Conservation (phyloP, 495 filamentous ascomycete genomes). For the Penicillium tannophilum region DNA sequence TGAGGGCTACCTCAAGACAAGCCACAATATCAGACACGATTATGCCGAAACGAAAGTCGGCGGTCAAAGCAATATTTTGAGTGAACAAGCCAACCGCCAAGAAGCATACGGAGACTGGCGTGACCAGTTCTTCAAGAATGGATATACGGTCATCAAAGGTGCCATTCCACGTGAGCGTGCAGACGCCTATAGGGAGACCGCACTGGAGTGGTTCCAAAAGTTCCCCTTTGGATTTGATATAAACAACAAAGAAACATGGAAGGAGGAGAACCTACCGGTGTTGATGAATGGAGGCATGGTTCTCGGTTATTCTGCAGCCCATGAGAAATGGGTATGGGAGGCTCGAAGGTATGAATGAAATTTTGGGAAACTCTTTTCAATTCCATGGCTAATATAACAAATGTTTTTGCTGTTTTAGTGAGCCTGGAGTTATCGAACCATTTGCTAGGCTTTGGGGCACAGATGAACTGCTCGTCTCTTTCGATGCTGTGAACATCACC, state of each 20-base stretch:
- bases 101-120: conserved; percentile 31
- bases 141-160: conserved; percentile 30
- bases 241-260: conserved; percentile 5
- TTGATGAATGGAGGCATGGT: conserved; percentile 1
- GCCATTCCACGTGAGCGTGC: conserved; percentile 10
- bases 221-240: conserved; percentile 7
- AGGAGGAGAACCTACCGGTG: conserved; percentile 7
- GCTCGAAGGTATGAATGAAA: not conserved
- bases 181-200: not conserved
- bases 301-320: not conserved
- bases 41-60: conserved; percentile 5
- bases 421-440: conserved; percentile 9
- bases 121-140: conserved; percentile 39
- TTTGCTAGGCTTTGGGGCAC: conserved; percentile 34
- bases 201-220: conserved; percentile 9
- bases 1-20: not conserved
- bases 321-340: conserved; percentile 15
- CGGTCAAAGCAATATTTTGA: not conserved
- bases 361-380: not conserved
- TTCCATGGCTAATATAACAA: not conserved
- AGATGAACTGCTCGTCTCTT: conserved; percentile 34
- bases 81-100: not conserved
- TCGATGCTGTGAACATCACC: conserved; percentile 28
- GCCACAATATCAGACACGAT: conserved; percentile 4
- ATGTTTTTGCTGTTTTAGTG: not conserved